Evolutionary conservation across 192 early-diverging fungal genomes (phyloP).

Genomic region (Podila epicladia): DNA sequence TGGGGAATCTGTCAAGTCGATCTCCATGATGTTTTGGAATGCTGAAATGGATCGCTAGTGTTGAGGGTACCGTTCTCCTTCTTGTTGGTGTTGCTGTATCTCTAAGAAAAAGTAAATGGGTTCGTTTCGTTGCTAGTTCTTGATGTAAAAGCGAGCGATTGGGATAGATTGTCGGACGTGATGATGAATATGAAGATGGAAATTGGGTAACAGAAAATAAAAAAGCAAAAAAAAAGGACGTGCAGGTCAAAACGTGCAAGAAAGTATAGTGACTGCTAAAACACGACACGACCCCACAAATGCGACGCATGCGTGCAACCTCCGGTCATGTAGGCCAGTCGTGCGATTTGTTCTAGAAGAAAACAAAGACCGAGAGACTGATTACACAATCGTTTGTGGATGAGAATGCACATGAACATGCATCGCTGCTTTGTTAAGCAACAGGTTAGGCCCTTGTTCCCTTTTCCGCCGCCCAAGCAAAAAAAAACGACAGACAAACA

Average conservation of each 20-base stretch:
- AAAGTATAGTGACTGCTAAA: not conserved
- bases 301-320: too few relatives aligned
- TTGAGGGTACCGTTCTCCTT: not conserved
- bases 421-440: too few relatives aligned
- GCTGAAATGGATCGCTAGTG: not conserved
- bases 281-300: too few relatives aligned
- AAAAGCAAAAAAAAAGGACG: not conserved
- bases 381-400: too few relatives aligned
- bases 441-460: too few relatives aligned
- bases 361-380: too few relatives aligned
- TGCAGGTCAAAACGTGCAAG: not conserved
- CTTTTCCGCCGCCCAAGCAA: too few relatives aligned
- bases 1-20: conserved; percentile 51
- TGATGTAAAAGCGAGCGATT: not conserved
- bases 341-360: too few relatives aligned
- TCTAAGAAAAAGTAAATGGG: not conserved
- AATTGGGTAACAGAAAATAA: not conserved
- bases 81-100: not conserved
- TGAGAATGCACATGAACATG: too few relatives aligned
- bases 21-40: conserved; percentile 16
- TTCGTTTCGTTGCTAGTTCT: not conserved
- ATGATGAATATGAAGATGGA: conserved; percentile 2
- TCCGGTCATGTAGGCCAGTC: too few relatives aligned
- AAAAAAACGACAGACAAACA: too few relatives aligned
- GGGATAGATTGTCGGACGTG: not conserved